These are phyloP conservation scores for Sporothrix pseudoabietina DNA, from an alignment of 2,329 filamentous ascomycete species.

Conservation along the genomic window DNA sequence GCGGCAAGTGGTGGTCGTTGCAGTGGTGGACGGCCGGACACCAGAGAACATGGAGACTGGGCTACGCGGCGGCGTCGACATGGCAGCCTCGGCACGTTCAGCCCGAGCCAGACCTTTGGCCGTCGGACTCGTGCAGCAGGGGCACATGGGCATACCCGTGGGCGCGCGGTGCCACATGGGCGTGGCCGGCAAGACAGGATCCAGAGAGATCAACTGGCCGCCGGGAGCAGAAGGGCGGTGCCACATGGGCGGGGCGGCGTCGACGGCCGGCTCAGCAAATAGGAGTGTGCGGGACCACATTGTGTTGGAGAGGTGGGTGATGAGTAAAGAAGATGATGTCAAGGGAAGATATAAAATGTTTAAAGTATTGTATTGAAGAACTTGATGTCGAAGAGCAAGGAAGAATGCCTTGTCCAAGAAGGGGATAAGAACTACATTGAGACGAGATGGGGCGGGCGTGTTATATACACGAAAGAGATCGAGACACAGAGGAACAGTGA, in stretches of 20 bases:
- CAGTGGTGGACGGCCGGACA: background rate
- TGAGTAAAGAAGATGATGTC: background rate
- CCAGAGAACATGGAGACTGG: background rate
- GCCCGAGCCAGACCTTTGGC: background rate
- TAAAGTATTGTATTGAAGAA: background rate
- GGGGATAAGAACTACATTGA: background rate
- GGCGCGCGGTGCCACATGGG: slow-evolving; percentile 31
- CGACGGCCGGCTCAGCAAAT: slow-evolving; percentile 27
- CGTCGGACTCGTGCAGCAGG: slow-evolving; percentile 29
- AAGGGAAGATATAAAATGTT: background rate
- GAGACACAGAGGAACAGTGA: background rate
- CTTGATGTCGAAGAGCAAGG: background rate
- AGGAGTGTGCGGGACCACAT: slow-evolving; percentile 29
- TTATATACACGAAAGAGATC: background rate
- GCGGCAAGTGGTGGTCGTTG: background rate
- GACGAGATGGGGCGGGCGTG: background rate
- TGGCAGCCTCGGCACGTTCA: background rate
- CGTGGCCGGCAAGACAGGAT: slow-evolving; percentile 15
- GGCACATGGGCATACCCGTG: slow-evolving; percentile 28
- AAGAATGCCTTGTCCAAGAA: background rate
- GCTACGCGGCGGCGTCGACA: background rate
- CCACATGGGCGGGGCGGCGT: slow-evolving; percentile 31
- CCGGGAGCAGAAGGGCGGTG: slow-evolving; percentile 22
- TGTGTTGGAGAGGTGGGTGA: background rate
- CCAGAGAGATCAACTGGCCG: slow-evolving; percentile 26